A percentile compares a stretch with the other conserved stretches of the same genome.
Conservation (phyloP, 345 rosid species). For the Physaria fendleri region DNA sequence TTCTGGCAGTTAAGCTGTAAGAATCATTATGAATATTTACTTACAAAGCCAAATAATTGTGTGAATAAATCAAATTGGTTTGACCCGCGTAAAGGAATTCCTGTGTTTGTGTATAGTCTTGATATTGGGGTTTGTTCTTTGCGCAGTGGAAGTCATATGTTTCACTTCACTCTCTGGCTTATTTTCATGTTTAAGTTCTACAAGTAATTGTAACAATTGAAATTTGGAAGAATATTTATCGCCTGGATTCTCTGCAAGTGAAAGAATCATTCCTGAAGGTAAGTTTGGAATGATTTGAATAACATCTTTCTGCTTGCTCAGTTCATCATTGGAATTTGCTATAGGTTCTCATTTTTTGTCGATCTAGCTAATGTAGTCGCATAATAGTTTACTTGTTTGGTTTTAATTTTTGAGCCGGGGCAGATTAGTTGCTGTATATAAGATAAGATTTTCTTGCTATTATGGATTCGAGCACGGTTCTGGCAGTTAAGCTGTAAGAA, state of each 20-base stretch:
- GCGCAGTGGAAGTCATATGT: slow-evolving; percentile 2
- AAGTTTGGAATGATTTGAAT: background rate
- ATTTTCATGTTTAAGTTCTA: slow-evolving; percentile 1
- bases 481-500: background rate
- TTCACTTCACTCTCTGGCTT: background rate
- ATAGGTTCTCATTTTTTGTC: background rate
- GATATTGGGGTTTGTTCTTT: background rate
- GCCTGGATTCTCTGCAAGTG: background rate
- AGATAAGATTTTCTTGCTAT: slow-evolving; percentile 1
- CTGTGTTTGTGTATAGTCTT: slow-evolving; percentile 4
- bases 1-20: slow-evolving; percentile 8
- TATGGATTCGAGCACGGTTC: slow-evolving; percentile 16
- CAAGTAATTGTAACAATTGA: slow-evolving; percentile 6
- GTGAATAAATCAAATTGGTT: slow-evolving; percentile 1
- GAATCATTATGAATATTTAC: background rate
- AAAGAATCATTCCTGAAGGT: background rate
- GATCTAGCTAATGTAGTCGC: background rate
- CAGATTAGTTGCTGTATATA: slow-evolving; percentile 8
- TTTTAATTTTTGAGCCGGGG: slow-evolving; percentile 15
- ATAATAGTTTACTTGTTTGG: slow-evolving; percentile 3
- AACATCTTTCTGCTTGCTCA: background rate
- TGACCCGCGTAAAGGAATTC: background rate
- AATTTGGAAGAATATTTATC: background rate
- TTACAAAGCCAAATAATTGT: slow-evolving; percentile 7
- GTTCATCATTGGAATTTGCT: background rate